Evolutionary conservation across 768 basidiomycete species (phyloP), one percentile per base, ranked within the genome.

Genomic region (Gautieria morchelliformis): DNA sequence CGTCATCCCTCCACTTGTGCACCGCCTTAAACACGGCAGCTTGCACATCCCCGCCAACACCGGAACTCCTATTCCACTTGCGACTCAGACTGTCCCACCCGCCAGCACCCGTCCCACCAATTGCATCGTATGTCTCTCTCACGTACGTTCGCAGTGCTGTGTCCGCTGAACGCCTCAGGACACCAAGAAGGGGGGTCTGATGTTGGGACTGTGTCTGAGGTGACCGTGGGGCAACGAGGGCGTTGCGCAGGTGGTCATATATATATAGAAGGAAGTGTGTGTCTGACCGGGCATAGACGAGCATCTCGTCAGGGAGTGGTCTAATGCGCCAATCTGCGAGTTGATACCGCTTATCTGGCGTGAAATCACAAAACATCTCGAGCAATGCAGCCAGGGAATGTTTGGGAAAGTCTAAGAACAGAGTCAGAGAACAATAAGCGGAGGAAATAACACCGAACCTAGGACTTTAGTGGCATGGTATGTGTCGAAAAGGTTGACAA

Each of bases 321-420:
- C 93, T 80, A 62, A 97, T 90, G 24, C 96, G 83, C 96, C 96
- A 99, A 69, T 99, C 96, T 10, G 95, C 96, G 6, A 95, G 76
- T 65, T 97, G 96, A 66, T 95, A 98, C 32, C 91, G 82, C 71
- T 99, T 99, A 73, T 98, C 95, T 0, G 95, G 83, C 7, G 79
- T 77, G 63, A 93, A 93, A 64, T 92, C 84, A 65, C 91, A 94
- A 65, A 91, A 97, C 75, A 87, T 85, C 63, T 86, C 83, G 8
- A 98, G 78, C 12, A 98, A 76, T 44, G 83, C 79, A 0, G 90
- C 89, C 14, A 99, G 82, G 1, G 87, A 87, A 64, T 93, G 89
- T 35, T 84, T 79, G 0, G 88, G 85, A 63, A 93, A 88, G 12
- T 88, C 94, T 90, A 55, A n/a, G n/a, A n/a, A n/a, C n/a, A n/a